Conservation (phyloP, 495 filamentous ascomycete species). For the Gamarada debralockiae region DNA sequence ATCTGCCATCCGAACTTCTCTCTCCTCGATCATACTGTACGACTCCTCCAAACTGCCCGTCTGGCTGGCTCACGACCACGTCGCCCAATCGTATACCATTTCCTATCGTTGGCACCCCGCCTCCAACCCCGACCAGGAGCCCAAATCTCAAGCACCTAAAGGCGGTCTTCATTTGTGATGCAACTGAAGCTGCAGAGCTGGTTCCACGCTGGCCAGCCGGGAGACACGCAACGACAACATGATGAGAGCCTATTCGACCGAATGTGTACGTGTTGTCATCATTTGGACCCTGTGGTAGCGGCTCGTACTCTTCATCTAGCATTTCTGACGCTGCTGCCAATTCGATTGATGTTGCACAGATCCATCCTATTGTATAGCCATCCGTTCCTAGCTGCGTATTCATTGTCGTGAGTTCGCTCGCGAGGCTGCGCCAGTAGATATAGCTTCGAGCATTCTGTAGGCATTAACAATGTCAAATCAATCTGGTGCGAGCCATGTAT, state of each 20-base stretch:
- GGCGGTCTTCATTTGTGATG: constrained; percentile 30
- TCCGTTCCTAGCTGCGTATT: no score
- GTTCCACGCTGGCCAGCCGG: constrained; percentile 35
- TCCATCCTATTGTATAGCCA: constrained; percentile 42
- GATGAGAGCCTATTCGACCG: constrained; percentile 34
- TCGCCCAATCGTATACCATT: constrained; percentile 38
- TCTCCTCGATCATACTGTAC: constrained; percentile 40
- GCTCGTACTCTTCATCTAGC: constrained; percentile 35
- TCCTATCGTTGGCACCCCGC: constrained; percentile 35
- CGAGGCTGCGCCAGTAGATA: no score
- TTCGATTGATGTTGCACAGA: constrained; percentile 42
- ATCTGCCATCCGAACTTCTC: constrained; percentile 16
- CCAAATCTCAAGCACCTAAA: constrained; percentile 38
- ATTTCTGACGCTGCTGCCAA: constrained; percentile 37
- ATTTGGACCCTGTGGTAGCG: background rate
- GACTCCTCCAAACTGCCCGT: constrained; percentile 23
- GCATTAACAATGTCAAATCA: no score
- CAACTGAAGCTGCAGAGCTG: constrained; percentile 27
- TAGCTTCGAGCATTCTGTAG: no score
- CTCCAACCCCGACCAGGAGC: constrained; percentile 45
- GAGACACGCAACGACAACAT: constrained; percentile 37
- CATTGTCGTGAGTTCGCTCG: no score
- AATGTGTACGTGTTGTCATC: constrained; percentile 35
- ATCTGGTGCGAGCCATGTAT: no score
- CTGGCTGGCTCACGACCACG: constrained; percentile 36